phyloP scores from a whole-genome alignment of 2,329 filamentous ascomycete genomes.

The Hyphodiscus sp. region DNA sequence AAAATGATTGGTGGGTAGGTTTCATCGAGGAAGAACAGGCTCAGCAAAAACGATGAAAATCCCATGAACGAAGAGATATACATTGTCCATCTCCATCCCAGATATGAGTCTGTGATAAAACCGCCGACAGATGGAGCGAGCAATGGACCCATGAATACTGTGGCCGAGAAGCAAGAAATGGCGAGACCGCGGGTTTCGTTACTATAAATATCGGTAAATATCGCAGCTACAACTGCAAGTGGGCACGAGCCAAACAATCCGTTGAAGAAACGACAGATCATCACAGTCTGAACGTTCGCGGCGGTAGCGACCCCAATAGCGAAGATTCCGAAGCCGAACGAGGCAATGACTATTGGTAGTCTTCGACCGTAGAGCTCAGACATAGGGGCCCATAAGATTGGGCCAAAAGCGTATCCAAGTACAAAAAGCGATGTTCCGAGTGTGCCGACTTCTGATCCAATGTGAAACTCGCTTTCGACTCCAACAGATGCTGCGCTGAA shows the following conservation, averaged over 20 bases:
- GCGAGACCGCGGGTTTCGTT: slow-evolving; percentile 53
- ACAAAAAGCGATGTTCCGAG: slow-evolving; percentile 65
- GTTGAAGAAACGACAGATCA: slow-evolving; percentile 66
- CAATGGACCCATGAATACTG: slow-evolving; percentile 61
- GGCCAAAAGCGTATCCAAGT: slow-evolving; percentile 65
- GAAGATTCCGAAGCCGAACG: slow-evolving; percentile 66
- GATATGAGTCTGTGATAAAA: slow-evolving; percentile 54
- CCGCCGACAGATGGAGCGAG: slow-evolving; percentile 64
- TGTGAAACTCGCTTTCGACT: slow-evolving; percentile 52
- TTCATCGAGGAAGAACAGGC: slow-evolving; percentile 59
- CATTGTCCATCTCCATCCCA: slow-evolving; percentile 66
- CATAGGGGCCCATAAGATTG: slow-evolving; percentile 65
- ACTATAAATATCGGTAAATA: slow-evolving; percentile 67
- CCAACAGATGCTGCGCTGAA: slow-evolving; percentile 60
- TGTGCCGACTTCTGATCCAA: slow-evolving; percentile 55
- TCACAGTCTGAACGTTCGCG: slow-evolving; percentile 62
- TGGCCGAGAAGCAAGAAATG: slow-evolving; percentile 52
- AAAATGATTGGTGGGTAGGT: slow-evolving; percentile 65
- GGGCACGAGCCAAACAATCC: slow-evolving; percentile 64
- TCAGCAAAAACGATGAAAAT: slow-evolving; percentile 49
- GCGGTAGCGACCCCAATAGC: slow-evolving; percentile 57
- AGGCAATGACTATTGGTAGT: slow-evolving; percentile 52
- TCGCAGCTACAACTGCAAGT: slow-evolving; percentile 61
- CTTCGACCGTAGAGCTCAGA: slow-evolving; percentile 65
- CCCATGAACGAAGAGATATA: slow-evolving; percentile 46